Evolutionary conservation across 2,329 filamentous ascomycete species (phyloP).

Genomic region (Pochonia chlamydosporia): DNA sequence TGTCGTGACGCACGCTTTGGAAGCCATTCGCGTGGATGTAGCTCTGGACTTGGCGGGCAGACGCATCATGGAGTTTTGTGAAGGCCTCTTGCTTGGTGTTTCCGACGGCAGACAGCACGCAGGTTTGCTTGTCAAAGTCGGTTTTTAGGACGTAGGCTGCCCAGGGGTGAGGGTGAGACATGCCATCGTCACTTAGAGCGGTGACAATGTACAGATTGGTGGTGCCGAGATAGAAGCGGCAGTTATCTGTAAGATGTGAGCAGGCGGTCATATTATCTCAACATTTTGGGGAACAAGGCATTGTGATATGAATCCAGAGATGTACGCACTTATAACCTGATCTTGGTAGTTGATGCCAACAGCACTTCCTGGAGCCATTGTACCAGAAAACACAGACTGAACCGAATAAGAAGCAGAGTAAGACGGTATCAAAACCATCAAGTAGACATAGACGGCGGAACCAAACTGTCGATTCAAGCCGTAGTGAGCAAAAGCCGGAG

Average conservation of each 20-base stretch:
- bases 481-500: too few relatives aligned
- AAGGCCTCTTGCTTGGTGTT: conserved; percentile 23
- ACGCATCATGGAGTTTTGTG: conserved; percentile 29
- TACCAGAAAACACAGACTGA: not conserved
- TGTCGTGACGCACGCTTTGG: conserved; percentile 10
- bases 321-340: not conserved
- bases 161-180: conserved; percentile 15
- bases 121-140: conserved; percentile 18
- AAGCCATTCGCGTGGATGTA: conserved; percentile 28
- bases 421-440: not conserved
- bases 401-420: not conserved
- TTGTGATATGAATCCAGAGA: too few relatives aligned
- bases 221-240: conserved; percentile 17
- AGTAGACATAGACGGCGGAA: too few relatives aligned
- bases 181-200: conserved; percentile 15
- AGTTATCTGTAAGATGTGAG: conserved; percentile 22
- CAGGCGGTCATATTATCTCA: too few relatives aligned
- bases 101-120: conserved; percentile 16
- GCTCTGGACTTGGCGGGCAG: conserved; percentile 29
- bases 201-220: conserved; percentile 18
- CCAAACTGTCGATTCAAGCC: too few relatives aligned
- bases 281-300: too few relatives aligned
- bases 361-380: not conserved
- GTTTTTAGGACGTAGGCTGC: conserved; percentile 19
- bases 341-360: not conserved